phyloP scores from a whole-genome alignment of 768 basidiomycete genomes.

The Pleurotus citrinopileatus region DNA sequence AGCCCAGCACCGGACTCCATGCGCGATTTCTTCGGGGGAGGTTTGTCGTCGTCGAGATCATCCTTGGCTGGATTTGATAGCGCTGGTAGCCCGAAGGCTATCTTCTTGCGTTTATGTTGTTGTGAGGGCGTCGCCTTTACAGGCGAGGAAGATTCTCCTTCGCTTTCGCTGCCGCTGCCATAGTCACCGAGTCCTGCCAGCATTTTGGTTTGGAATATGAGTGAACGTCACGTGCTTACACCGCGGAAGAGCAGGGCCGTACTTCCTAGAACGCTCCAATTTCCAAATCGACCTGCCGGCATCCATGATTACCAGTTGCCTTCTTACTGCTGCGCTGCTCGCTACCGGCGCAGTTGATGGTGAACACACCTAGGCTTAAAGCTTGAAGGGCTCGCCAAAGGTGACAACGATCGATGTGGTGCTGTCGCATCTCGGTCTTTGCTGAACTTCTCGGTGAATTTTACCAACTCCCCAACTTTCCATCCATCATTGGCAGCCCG shows the following conservation, averaged over 20 bases:
- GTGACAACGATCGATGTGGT: too few relatives aligned
- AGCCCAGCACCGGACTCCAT: conserved; percentile 53
- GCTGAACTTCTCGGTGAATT: too few relatives aligned
- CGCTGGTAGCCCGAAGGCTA: conserved; percentile 56
- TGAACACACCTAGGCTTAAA: too few relatives aligned
- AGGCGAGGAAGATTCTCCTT: conserved; percentile 20
- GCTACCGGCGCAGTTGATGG: too few relatives aligned
- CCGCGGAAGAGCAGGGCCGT: neutral
- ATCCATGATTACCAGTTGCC: too few relatives aligned
- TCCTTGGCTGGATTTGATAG: conserved; percentile 37
- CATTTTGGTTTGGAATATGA: conserved; percentile 38
- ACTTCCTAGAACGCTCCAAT: too few relatives aligned
- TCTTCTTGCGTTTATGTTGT: conserved; percentile 56
- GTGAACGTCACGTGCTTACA: neutral
- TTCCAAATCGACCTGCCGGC: too few relatives aligned
- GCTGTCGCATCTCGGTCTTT: too few relatives aligned
- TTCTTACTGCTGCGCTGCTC: conserved; percentile 1
- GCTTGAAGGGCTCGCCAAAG: too few relatives aligned
- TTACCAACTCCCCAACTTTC: too few relatives aligned
- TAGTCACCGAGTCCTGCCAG: conserved; percentile 73
- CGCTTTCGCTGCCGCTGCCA: conserved; percentile 64
- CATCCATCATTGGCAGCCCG: too few relatives aligned
- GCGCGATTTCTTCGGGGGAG: conserved; percentile 58
- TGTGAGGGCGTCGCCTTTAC: too few relatives aligned
- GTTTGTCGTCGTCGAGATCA: conserved; percentile 35